Evolutionary conservation across 2,329 filamentous ascomycete species (phyloP).

Genomic region (Alternaria incomplexa): DNA sequence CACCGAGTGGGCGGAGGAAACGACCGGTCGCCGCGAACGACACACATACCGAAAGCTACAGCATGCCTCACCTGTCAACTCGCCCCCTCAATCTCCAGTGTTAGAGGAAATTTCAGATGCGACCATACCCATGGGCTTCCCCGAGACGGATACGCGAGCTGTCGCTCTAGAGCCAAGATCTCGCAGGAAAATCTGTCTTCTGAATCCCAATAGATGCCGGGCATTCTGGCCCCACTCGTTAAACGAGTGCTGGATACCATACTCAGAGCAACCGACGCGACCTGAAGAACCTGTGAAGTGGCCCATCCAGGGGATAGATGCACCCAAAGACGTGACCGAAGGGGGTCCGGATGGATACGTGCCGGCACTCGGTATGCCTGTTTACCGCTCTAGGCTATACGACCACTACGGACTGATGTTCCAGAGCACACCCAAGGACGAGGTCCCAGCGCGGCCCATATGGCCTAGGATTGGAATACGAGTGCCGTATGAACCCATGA

Average conservation of each 20-base stretch:
- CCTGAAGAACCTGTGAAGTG: neutral
- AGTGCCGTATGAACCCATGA: conserved; percentile 11
- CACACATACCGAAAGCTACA: neutral
- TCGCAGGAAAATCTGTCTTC: neutral
- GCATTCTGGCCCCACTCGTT: conserved; percentile 6
- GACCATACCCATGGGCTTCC: neutral
- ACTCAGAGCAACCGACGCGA: neutral
- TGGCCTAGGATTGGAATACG: conserved; percentile 12
- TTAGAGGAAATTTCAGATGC: too few species aligned
- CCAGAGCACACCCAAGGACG: too few species aligned
- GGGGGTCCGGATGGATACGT: too few species aligned
- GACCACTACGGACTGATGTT: conserved; percentile 11
- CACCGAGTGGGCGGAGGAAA: conserved; percentile 4
- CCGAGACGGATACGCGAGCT: neutral
- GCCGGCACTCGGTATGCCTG: too few species aligned
- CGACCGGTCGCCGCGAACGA: conserved; percentile 12
- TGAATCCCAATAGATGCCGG: neutral
- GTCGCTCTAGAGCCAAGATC: neutral
- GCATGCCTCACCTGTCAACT: conserved; percentile 9
- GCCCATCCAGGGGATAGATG: too few species aligned
- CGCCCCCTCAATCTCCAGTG: conserved; percentile 2
- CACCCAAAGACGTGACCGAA: too few species aligned
- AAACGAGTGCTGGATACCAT: conserved; percentile 3
- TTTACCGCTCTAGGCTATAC: neutral
- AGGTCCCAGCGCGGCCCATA: too few species aligned